Evolutionary conservation across 2,329 filamentous ascomycete genomes (phyloP), one percentile per base, ranked within the genome.

Genomic region (Colletotrichum filicis): DNA sequence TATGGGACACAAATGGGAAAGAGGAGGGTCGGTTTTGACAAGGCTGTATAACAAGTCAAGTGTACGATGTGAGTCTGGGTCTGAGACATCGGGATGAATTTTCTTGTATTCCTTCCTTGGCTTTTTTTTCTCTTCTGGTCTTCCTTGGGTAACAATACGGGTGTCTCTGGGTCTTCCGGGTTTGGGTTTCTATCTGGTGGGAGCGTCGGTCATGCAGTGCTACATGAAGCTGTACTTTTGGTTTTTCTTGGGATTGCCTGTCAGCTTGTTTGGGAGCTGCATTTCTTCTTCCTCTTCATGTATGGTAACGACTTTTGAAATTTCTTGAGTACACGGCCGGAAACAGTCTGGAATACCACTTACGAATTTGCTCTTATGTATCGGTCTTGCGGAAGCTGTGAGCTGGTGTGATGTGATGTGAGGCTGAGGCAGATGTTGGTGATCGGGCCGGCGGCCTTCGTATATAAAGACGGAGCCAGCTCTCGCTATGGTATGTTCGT

Each of bases 61-160:
- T 66, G 66, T 73, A 66, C 30, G 66, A 73, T 71, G 60, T 28
- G 60, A 49, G 56, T 65, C 53, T 66, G 61, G 67, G 56, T 65
- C 56, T 53, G 71, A 73, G 67, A 70, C 61, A 71, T 56, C 22
- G 56, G 66, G 53, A 37, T 68, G 26, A 11, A 42, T 22, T 60
- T 57, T 56, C 52, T 46, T 28, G 52, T 65, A 56, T 56, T 53
- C 58, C 9, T 52, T 37, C 35, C 32, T 69, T 32, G 22, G 52
- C 60, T 28, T 37, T 32, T 4, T 35, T 26, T 26, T 2, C 4
- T 35, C 28, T 32, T 4, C 11, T 12, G 19, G 28, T 62, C 11
- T 30, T 11, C 26, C 12, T 60, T 55, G 70, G 30, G 60, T 66
- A 68, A 71, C 53, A 57, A 62, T 28, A 64, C 49, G 68, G 59